These are phyloP conservation scores for Cordyceps fumosorosea DNA, from an alignment of 2,329 filamentous ascomycete species.

Conservation along the genomic window DNA sequence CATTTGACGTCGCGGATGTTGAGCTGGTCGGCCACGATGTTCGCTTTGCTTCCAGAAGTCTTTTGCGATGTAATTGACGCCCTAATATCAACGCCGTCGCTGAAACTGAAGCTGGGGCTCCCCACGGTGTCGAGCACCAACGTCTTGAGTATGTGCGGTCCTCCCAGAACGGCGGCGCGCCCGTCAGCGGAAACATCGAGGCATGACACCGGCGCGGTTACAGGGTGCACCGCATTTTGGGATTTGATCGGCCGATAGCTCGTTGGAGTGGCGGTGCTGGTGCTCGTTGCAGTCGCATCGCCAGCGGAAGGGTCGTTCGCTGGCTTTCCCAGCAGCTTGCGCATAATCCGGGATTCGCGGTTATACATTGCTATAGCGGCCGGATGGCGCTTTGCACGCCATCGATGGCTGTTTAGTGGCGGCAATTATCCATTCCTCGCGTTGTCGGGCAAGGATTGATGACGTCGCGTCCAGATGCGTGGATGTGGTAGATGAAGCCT, in stretches of 20 bases:
- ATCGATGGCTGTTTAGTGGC: constrained; percentile 19
- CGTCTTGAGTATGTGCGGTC: constrained; percentile 55
- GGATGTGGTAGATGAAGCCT: background rate
- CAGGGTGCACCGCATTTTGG: constrained; percentile 48
- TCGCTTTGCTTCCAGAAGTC: constrained; percentile 34
- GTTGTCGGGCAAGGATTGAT: background rate
- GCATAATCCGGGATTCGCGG: constrained; percentile 50
- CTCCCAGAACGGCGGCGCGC: constrained; percentile 49
- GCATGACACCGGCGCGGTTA: constrained; percentile 47
- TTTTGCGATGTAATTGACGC: constrained; percentile 47
- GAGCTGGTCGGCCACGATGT: constrained; percentile 46
- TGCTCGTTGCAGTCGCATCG: constrained; percentile 41
- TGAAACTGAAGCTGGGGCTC: constrained; percentile 27
- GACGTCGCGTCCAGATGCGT: background rate
- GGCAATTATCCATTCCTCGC: constrained; percentile 8
- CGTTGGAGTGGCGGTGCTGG: constrained; percentile 29
- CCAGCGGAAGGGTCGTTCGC: constrained; percentile 40
- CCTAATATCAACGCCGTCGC: constrained; percentile 52
- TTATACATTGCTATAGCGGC: constrained; percentile 40
- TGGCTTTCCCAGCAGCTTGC: constrained; percentile 52
- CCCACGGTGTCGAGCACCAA: constrained; percentile 44
- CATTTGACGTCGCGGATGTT: constrained; percentile 59
- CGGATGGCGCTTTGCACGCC: constrained; percentile 26
- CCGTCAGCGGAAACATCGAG: constrained; percentile 54
- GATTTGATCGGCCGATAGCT: constrained; percentile 47